Evolutionary conservation across 2,329 filamentous ascomycete species (phyloP).

Genomic region (Venturiaceae sp.): DNA sequence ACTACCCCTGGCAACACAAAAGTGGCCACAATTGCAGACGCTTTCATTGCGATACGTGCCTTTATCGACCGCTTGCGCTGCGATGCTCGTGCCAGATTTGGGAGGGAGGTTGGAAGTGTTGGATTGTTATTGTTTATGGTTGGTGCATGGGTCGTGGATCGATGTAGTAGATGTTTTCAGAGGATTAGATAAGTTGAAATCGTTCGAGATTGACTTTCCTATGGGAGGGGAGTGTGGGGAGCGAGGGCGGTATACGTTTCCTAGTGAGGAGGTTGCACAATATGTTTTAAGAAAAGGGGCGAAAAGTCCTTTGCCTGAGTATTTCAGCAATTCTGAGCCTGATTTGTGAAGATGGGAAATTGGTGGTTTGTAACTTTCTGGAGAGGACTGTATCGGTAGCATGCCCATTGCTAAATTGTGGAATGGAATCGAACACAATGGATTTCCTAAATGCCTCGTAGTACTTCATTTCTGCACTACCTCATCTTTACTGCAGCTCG

Average conservation of each 20-base stretch:
- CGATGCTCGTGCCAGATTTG: neutral
- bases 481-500: too few species aligned
- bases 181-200: neutral
- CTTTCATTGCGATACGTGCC: neutral
- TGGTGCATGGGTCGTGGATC: neutral
- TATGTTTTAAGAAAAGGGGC: neutral
- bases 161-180: neutral
- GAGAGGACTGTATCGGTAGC: too few species aligned
- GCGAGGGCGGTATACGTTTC: neutral
- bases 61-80: neutral
- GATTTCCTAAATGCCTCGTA: too few species aligned
- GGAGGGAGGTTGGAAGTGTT: neutral
- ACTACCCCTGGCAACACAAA: neutral
- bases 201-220: neutral
- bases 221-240: neutral
- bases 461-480: too few species aligned
- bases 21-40: neutral
- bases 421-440: too few species aligned
- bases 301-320: neutral
- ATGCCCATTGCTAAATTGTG: too few species aligned
- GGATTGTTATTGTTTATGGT: neutral
- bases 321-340: neutral
- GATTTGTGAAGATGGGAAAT: neutral
- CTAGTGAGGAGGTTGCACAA: neutral
- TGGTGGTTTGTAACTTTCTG: too few species aligned